These are phyloP conservation scores for Pugionium cornutum DNA, from an alignment of 345 rosid genomes.

Conservation along the genomic window DNA sequence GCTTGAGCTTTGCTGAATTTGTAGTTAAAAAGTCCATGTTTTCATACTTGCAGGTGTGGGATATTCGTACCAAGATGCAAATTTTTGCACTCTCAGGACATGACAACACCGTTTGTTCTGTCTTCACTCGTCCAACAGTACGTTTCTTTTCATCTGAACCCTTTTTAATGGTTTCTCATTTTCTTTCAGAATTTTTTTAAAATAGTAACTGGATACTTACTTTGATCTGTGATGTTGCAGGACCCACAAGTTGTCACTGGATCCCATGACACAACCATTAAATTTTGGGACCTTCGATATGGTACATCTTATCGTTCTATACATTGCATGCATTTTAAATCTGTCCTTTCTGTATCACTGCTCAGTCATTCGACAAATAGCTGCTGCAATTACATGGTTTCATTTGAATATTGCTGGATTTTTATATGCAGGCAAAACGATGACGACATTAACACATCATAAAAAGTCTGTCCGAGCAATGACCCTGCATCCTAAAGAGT, in stretches of 20 bases:
- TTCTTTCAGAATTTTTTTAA: not conserved
- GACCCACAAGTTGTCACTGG: slow-evolving; percentile 99
- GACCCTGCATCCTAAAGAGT: slow-evolving; percentile 96
- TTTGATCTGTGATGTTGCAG: slow-evolving; percentile 47
- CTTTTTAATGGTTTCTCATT: not conserved
- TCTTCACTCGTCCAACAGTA: slow-evolving; percentile 90
- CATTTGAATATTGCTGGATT: slow-evolving; percentile 15
- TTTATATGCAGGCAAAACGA: slow-evolving; percentile 71
- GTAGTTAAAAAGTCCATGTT: slow-evolving; percentile 29
- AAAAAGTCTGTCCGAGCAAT: slow-evolving; percentile 97
- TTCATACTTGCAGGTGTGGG: slow-evolving; percentile 80
- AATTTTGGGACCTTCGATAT: slow-evolving; percentile 97
- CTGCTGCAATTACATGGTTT: slow-evolving; percentile 14
- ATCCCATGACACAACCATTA: slow-evolving; percentile 92
- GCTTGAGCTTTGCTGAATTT: slow-evolving; percentile 26
- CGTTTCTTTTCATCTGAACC: slow-evolving; percentile 17
- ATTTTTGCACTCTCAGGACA: slow-evolving; percentile 94
- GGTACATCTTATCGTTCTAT: slow-evolving; percentile 48
- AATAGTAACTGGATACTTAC: slow-evolving; percentile 2
- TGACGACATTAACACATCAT: slow-evolving; percentile 94
- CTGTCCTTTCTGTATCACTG: not conserved
- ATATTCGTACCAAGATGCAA: slow-evolving; percentile 95
- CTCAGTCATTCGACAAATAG: not conserved
- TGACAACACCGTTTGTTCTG: slow-evolving; percentile 95
- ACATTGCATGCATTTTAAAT: slow-evolving; percentile 1